Evolutionary conservation across 345 rosid species (phyloP).

Genomic region (Gossypium thurberi): DNA sequence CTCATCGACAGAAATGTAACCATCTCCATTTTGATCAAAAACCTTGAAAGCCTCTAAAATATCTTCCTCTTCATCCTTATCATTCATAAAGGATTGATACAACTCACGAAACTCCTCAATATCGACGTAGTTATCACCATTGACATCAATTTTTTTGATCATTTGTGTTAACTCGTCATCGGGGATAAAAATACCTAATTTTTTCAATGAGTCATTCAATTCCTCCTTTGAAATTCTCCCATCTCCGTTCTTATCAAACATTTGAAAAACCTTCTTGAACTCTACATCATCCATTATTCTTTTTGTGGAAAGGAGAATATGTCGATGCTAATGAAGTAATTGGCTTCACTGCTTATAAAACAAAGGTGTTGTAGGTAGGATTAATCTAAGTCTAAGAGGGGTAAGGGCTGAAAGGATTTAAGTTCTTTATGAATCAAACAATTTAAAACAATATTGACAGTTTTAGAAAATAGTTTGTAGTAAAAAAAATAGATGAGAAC

Average conservation of each 20-base stretch:
- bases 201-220: constrained; percentile 52
- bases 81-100: constrained; percentile 51
- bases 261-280: constrained; percentile 58
- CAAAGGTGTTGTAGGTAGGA: background rate
- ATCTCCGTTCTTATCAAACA: constrained; percentile 78
- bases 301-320: background rate
- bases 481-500: background rate
- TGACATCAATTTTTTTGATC: constrained; percentile 44
- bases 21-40: constrained; percentile 80
- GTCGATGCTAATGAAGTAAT: background rate
- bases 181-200: constrained; percentile 62
- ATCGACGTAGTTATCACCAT: constrained; percentile 53
- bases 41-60: constrained; percentile 82
- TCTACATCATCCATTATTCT: constrained; percentile 46
- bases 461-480: constrained; percentile 16
- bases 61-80: constrained; percentile 53
- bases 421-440: constrained; percentile 24
- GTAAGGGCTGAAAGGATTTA: constrained; percentile 3
- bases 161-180: constrained; percentile 48
- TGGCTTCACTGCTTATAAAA: background rate
- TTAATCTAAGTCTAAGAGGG: background rate
- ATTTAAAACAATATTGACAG: constrained; percentile 17
- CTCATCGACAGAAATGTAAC: constrained; percentile 75
- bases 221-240: constrained; percentile 63
- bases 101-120: constrained; percentile 64